Base-by-base conservation (phyloP, 1,139 yeast genomes). In the Pichia sp. region DNA sequence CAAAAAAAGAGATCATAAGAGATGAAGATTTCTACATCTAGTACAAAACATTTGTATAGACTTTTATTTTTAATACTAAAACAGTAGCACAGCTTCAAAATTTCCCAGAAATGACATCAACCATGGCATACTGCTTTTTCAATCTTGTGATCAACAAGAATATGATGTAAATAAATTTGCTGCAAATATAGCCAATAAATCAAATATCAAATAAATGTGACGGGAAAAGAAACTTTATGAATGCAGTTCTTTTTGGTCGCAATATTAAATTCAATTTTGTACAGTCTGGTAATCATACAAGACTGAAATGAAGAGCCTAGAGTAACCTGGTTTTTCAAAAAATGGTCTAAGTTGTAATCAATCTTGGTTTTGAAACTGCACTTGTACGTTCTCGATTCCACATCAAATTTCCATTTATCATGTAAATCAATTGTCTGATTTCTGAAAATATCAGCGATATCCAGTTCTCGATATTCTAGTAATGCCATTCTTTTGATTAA, bases 221-320 rank as follows among this genome's bases (percentile, higher is more conserved):
- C 29, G 4, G 49, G 49, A 35, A 40, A 43, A 11, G n/a, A 4
- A 6, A 39, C 9, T 9, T 10, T 9, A 3, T 5, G 9, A 5
- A 27, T 3, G 33, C 41, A 39, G 10, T 27, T 29, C 36, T 35
- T 41, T 29, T 40, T 42, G 2, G 35, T 23, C 4, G 42, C 10
- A 28, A 47, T 29, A 2, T 37, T 31, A 4, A 47, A 34, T 3
- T 39, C 11, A 2, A 47, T 16, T 16, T 47, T 47, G 35, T 47
- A 44, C 29, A 44, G 26, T 26, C 49, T 27, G 8, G 44, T 38
- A 7, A 44, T 16, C 29, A 44, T 28, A 37, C 50, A 47, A 3
- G 49, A 37, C 37, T 47, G 50, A 27, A 47, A 47, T 3, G 45
- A 31, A 10, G 50, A 47, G 7, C 41, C 28, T 27, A 47, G 33